phyloP scores from a whole-genome alignment of 768 basidiomycete species.

The Tephrocybe sp. region DNA sequence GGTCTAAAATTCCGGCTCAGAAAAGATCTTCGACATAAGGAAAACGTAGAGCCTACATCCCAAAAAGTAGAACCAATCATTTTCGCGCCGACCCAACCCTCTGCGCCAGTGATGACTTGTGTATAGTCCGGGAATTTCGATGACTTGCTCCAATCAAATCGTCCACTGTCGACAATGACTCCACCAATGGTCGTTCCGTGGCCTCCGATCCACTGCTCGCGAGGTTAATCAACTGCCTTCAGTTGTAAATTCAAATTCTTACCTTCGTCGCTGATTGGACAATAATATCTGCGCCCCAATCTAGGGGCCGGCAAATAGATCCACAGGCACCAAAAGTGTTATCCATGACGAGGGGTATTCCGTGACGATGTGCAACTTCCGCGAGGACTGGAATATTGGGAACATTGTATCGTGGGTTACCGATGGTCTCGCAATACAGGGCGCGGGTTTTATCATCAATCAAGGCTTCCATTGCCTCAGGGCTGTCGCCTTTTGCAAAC shows the following conservation, averaged over 20 bases:
- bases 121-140: slow-evolving; percentile 40
- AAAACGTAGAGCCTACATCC: slow-evolving; percentile 11
- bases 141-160: slow-evolving; percentile 53
- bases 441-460: slow-evolving; percentile 63
- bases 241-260: slow-evolving; percentile 15
- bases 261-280: slow-evolving; percentile 22
- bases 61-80: slow-evolving; percentile 15
- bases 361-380: slow-evolving; percentile 58
- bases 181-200: slow-evolving; percentile 67
- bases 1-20: background rate
- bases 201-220: slow-evolving; percentile 67
- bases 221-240: slow-evolving; percentile 33
- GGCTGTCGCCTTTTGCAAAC: slow-evolving; percentile 47
- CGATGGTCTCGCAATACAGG: slow-evolving; percentile 57
- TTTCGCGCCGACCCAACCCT: slow-evolving; percentile 12
- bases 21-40: background rate
- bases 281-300: slow-evolving; percentile 30
- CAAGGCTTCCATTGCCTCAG: slow-evolving; percentile 42
- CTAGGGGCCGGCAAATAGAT: slow-evolving; percentile 27
- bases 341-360: slow-evolving; percentile 64
- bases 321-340: slow-evolving; percentile 68
- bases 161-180: slow-evolving; percentile 58
- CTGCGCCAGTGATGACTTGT: slow-evolving; percentile 8
- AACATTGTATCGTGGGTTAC: slow-evolving; percentile 58
- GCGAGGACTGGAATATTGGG: slow-evolving; percentile 52